Conservation (phyloP, 768 basidiomycete species). For the Phylloporus sp. region DNA sequence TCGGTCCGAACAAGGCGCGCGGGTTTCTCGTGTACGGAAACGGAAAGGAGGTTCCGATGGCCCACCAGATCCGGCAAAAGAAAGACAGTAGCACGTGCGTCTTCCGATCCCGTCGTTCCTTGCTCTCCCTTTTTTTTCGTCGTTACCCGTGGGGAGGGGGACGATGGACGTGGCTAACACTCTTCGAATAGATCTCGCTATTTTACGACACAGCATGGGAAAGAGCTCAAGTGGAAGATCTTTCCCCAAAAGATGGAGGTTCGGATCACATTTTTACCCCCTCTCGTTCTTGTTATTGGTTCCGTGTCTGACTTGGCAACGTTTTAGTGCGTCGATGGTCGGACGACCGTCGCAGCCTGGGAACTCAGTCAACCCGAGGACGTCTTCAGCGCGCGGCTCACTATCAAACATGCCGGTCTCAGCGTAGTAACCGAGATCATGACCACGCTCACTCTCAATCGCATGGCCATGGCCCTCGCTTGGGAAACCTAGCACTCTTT, state of each 20-base stretch:
- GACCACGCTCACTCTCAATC: conserved; percentile 68
- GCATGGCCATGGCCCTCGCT: conserved; percentile 56
- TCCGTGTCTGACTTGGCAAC: conserved; percentile 1
- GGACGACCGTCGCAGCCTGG: conserved; percentile 61
- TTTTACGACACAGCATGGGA: conserved; percentile 65
- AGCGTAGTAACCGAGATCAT: conserved; percentile 70
- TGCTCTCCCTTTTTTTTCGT: too few relatives aligned
- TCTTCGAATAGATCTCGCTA: conserved; percentile 60
- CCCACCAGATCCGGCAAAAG: conserved; percentile 50
- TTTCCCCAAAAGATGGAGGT: conserved; percentile 65
- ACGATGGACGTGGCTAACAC: neutral
- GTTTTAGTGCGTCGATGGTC: conserved; percentile 60
- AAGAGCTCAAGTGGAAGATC: conserved; percentile 73
- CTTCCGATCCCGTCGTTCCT: neutral
- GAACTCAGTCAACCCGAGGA: conserved; percentile 55
- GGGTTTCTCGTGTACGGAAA: conserved; percentile 71
- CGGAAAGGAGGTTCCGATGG: conserved; percentile 53
- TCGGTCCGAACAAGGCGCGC: conserved; percentile 56
- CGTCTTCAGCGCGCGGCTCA: conserved; percentile 55
- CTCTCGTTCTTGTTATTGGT: neutral
- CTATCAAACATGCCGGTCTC: conserved; percentile 53
- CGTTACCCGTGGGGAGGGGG: neutral
- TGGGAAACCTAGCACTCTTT: conserved; percentile 36
- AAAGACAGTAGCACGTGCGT: conserved; percentile 59
- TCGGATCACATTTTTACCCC: neutral